Percentiles rank a stretch among this genome's conserved stretches.
These are phyloP conservation scores for Alternaria brassicicola DNA, from an alignment of 2,329 filamentous ascomycete species.

Conservation along the genomic window DNA sequence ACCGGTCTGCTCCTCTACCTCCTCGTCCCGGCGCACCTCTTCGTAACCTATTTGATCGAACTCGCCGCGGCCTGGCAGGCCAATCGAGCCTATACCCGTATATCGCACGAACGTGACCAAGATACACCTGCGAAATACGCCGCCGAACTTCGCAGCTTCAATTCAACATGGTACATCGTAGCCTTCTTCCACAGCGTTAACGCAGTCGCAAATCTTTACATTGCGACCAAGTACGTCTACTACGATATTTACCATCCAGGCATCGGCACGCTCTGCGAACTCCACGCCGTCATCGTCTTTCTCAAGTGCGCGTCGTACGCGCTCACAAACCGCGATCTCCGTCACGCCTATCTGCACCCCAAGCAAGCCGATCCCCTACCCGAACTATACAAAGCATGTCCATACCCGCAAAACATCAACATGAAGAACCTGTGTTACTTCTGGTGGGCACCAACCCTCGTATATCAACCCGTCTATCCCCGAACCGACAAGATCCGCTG, in stretches of 20 bases:
- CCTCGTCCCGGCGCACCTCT: constrained; percentile 86
- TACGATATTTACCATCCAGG: constrained; percentile 90
- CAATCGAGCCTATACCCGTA: constrained; percentile 67
- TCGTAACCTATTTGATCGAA: constrained; percentile 90
- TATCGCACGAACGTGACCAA: constrained; percentile 52
- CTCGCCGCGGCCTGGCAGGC: constrained; percentile 80
- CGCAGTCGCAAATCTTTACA: constrained; percentile 76
- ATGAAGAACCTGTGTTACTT: constrained; percentile 89
- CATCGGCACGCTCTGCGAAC: constrained; percentile 86
- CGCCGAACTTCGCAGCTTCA: constrained; percentile 67
- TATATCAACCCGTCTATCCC: constrained; percentile 97
- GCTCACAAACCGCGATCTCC: constrained; percentile 93
- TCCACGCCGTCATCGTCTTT: constrained; percentile 94
- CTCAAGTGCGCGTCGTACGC: constrained; percentile 96
- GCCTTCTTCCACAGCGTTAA: constrained; percentile 84
- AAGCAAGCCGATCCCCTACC: constrained; percentile 74
- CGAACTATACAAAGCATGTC: constrained; percentile 79
- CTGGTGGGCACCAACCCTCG: constrained; percentile 95
- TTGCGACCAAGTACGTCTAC: constrained; percentile 87
- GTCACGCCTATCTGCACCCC: constrained; percentile 86
- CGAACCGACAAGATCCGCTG: constrained; percentile 81
- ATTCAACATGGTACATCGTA: constrained; percentile 78
- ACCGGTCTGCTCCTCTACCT: constrained; percentile 81
- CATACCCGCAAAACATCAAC: constrained; percentile 91
- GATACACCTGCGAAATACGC: constrained; percentile 63